Percentiles rank a stretch among this genome's conserved stretches.
Conservation (phyloP, 495 filamentous ascomycete species). For the Talaromyces ruber region DNA sequence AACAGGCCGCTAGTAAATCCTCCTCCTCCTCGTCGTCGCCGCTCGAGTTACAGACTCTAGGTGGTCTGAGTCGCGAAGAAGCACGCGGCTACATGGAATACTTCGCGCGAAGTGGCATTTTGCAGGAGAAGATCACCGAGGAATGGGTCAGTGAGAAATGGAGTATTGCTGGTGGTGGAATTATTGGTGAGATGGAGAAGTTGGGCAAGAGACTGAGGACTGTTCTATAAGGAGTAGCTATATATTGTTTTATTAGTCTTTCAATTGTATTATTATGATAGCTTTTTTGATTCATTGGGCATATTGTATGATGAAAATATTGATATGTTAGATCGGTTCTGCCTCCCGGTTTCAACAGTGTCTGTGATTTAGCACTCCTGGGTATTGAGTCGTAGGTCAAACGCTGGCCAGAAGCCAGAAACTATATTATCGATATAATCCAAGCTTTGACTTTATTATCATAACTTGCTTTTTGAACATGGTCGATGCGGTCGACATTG, state of each 20-base stretch:
- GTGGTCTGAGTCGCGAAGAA: slow-evolving; percentile 64
- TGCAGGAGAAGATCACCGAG: slow-evolving; percentile 62
- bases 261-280: background rate
- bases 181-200: slow-evolving; percentile 76
- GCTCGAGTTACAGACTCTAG: slow-evolving; percentile 49
- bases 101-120: slow-evolving; percentile 77
- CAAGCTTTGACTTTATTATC: too few relatives aligned
- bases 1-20: slow-evolving; percentile 10
- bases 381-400: background rate
- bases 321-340: background rate
- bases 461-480: too few relatives aligned
- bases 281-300: background rate
- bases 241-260: background rate
- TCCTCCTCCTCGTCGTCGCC: slow-evolving; percentile 23
- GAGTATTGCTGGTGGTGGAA: slow-evolving; percentile 70
- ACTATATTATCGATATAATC: too few relatives aligned
- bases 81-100: slow-evolving; percentile 83
- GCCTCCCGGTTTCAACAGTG: background rate
- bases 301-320: slow-evolving; percentile 2
- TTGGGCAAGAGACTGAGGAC: slow-evolving; percentile 43
- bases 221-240: background rate
- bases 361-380: background rate
- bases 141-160: slow-evolving; percentile 73
- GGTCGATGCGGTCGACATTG: too few relatives aligned
- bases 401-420: too few relatives aligned